phyloP scores from a whole-genome alignment of 331 rosid species.

The Ulmus americana region DNA sequence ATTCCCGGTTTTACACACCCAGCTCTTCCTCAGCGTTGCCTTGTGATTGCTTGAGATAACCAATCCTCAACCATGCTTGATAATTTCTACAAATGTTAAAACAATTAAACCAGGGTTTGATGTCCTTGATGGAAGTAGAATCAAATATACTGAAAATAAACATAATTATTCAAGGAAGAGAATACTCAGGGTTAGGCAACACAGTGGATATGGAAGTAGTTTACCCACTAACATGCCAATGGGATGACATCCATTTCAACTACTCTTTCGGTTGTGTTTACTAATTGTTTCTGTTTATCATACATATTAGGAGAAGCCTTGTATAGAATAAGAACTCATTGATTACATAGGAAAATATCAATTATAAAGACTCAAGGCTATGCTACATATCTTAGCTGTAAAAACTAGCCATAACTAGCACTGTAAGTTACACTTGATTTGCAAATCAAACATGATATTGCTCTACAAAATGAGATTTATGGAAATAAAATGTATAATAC shows the following conservation, averaged over 20 bases:
- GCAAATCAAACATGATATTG: neutral
- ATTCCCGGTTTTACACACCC: slow-evolving; percentile 96
- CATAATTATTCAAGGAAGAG: neutral
- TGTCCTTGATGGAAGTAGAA: neutral
- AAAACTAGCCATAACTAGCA: neutral
- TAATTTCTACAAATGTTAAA: slow-evolving; percentile 52
- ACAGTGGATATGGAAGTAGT: neutral
- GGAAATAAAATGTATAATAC: neutral
- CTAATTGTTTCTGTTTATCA: neutral
- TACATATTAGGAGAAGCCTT: neutral
- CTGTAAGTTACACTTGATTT: neutral
- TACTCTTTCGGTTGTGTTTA: neutral
- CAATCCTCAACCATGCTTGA: slow-evolving; percentile 99
- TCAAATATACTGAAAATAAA: neutral
- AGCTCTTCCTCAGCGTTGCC: slow-evolving; percentile 94
- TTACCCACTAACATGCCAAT: neutral
- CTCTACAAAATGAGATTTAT: neutral
- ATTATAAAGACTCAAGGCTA: neutral
- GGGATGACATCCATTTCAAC: neutral
- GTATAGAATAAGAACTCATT: neutral
- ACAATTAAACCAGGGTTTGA: neutral
- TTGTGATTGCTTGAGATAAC: slow-evolving; percentile 95
- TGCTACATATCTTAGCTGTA: neutral
- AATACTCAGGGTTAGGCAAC: neutral
- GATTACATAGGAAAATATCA: neutral